Conservation (phyloP, 495 filamentous ascomycete species). For the Haplographium delicatum region DNA sequence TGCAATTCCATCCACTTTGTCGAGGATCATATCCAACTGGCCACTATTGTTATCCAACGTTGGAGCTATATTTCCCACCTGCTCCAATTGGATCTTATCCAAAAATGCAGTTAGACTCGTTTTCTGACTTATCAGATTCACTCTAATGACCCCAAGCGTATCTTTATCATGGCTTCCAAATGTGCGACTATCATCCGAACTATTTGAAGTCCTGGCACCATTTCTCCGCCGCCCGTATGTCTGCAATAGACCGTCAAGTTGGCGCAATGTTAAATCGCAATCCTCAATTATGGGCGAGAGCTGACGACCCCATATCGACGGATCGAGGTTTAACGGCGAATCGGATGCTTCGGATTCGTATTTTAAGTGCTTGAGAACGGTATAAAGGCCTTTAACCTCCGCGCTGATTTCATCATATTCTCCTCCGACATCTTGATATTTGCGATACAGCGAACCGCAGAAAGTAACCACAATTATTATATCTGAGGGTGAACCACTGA, state of each 20-base stretch:
- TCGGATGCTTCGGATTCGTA: constrained; percentile 43
- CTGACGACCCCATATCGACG: constrained; percentile 32
- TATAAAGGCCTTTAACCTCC: constrained; percentile 40
- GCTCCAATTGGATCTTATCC: constrained; percentile 22
- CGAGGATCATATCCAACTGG: constrained; percentile 41
- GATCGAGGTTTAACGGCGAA: constrained; percentile 38
- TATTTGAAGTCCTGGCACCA: background rate
- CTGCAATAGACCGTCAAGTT: constrained; percentile 23
- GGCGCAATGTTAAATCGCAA: constrained; percentile 40
- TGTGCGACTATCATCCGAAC: constrained; percentile 6
- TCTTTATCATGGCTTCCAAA: constrained; percentile 26
- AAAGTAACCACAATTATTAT: constrained; percentile 21
- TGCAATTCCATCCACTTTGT: constrained; percentile 48
- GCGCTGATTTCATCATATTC: constrained; percentile 29
- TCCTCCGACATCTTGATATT: constrained; percentile 23
- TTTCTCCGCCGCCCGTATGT: constrained; percentile 17
- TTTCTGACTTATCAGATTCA: constrained; percentile 25
- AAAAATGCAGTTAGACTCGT: constrained; percentile 19
- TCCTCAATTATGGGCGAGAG: constrained; percentile 42
- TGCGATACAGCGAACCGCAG: constrained; percentile 21
- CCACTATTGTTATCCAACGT: constrained; percentile 17
- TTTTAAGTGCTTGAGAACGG: constrained; percentile 42
- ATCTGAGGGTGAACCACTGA: constrained; percentile 19
- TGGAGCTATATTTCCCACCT: constrained; percentile 6
- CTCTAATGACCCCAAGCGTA: constrained; percentile 17